Percentiles rank a stretch among this genome's conserved stretches.
Evolutionary conservation across 169 alveolate genomes (phyloP).

Genomic region (Babesia caballi): DNA sequence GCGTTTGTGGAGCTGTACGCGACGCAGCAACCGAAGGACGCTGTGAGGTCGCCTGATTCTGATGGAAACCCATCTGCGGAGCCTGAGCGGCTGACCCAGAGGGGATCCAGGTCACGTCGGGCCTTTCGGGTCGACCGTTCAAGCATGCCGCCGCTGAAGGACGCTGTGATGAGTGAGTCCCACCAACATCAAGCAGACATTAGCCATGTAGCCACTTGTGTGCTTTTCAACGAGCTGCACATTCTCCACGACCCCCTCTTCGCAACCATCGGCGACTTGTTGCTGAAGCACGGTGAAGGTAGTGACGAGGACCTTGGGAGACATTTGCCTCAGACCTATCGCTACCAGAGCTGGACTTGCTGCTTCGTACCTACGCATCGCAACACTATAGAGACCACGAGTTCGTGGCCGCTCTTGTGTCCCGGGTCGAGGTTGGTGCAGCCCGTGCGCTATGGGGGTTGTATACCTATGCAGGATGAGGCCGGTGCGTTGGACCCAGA

Average conservation of each 20-base stretch:
- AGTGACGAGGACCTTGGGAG: not conserved
- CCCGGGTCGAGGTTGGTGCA: slow-evolving; percentile 22
- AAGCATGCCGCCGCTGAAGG: not conserved
- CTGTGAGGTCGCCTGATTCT: not conserved
- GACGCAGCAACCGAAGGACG: not conserved
- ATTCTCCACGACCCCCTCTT: slow-evolving; percentile 57
- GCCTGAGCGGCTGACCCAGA: too few species aligned
- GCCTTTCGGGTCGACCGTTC: not conserved
- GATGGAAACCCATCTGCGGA: not conserved
- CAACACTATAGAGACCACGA: slow-evolving; percentile 46
- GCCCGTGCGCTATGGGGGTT: not conserved
- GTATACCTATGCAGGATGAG: slow-evolving; percentile 4
- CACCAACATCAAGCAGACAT: not conserved
- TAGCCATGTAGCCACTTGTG: slow-evolving; percentile 13
- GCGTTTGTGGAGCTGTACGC: slow-evolving; percentile 1
- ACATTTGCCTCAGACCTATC: not conserved
- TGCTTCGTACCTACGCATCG: slow-evolving; percentile 30
- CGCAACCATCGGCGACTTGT: slow-evolving; percentile 23
- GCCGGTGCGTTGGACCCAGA: not conserved
- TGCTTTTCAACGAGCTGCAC: slow-evolving; percentile 25
- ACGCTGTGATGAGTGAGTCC: not conserved
- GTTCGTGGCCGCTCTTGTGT: not conserved
- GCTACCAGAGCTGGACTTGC: not conserved
- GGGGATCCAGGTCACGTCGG: not conserved
- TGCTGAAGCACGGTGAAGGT: slow-evolving; percentile 21